These are phyloP conservation scores for Trichoderma reesei DNA, from an alignment of 495 filamentous ascomycete genomes.

Conservation along the genomic window DNA sequence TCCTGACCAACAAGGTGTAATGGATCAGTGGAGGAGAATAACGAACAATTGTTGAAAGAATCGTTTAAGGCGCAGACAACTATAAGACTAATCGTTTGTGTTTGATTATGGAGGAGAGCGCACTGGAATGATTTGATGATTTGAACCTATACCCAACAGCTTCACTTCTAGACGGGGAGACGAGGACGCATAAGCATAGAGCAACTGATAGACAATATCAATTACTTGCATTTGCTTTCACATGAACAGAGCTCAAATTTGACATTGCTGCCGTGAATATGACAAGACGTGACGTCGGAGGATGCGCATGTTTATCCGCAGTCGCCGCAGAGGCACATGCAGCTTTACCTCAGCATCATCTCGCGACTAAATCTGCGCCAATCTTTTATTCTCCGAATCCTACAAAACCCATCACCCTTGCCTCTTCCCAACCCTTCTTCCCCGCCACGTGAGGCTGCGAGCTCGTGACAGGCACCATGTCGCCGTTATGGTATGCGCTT, in stretches of 20 bases:
- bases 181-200: not conserved
- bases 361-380: too few species aligned
- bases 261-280: not conserved
- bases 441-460: constrained; percentile 1
- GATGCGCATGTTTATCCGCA: not conserved
- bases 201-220: not conserved
- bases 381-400: not conserved
- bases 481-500: not conserved
- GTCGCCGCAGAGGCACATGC: not conserved
- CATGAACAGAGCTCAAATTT: not conserved
- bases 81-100: not conserved
- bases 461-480: not conserved
- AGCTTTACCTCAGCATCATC: not conserved
- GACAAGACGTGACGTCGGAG: too few species aligned
- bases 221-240: not conserved
- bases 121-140: not conserved
- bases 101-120: not conserved
- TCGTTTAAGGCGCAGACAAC: not conserved
- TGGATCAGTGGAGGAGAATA: not conserved
- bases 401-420: not conserved
- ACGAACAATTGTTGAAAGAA: not conserved
- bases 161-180: not conserved
- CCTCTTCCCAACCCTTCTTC: not conserved
- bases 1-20: not conserved
- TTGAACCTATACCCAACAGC: not conserved